Evolutionary conservation across 2,329 filamentous ascomycete species (phyloP), one percentile per base, ranked within the genome.

Genomic region (Alternaria tenuissima): DNA sequence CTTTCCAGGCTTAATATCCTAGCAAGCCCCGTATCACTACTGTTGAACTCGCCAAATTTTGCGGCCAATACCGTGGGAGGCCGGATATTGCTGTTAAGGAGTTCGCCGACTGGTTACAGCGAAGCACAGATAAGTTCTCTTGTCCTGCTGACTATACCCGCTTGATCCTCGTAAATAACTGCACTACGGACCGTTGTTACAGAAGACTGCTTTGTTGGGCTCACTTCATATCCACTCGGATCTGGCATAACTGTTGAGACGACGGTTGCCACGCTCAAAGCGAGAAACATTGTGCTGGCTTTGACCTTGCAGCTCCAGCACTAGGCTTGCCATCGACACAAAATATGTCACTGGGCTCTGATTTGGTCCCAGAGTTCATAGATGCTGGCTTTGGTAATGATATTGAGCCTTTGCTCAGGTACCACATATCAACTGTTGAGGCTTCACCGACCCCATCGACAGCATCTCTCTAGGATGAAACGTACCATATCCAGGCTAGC

Each of bases 1-100:
- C 49, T 38, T 67, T 67, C 38, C 46, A 44, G 11, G 61, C 42
- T 16, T 61, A 65, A 18, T 59, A 65, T 32, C 65, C 63, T 6
- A 48, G 39, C 7, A 34, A 48, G 22, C 49, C 39, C 14, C 52
- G 34, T 12, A 53, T 67, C 26, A 47, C 57, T 18, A 62, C 62
- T 9, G 62, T 59, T 18, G 59, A 63, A n/a, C 46, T 67, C 22
- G 39, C 61, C 16, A 54, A 63, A 7, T 65, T 59, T 51, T 59
- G 52, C 22, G 47, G 48, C 14, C 47, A 54, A 24, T 55, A 62
- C 49, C 64, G 64, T 38, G 57, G 54, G 9, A 49, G 43, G 14
- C 64, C 64, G 8, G 47, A 59, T 7, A 43, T 51, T 26, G 63
- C 64, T 49, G 44, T 65, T 6, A 16, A 57, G 24, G 57, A 61